These are phyloP conservation scores for Aspergillus ostianus DNA, from an alignment of 495 filamentous ascomycete genomes.

Conservation along the genomic window DNA sequence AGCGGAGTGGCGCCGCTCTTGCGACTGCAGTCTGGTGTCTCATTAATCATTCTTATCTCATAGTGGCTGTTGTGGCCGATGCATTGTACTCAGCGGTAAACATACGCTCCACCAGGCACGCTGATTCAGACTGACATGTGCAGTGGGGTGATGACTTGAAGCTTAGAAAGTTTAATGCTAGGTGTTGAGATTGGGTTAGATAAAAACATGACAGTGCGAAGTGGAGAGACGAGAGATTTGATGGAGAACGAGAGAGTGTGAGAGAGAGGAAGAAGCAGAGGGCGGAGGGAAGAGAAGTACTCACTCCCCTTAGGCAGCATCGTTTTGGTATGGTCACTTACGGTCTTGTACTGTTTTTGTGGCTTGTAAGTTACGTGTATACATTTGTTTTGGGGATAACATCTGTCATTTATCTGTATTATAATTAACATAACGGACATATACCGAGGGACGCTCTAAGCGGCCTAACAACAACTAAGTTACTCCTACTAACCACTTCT, in stretches of 20 bases:
- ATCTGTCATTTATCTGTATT: not conserved
- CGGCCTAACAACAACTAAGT: not conserved
- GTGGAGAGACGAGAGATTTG: not conserved
- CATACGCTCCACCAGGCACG: not conserved
- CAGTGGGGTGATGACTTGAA: not conserved
- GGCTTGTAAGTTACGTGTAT: not conserved
- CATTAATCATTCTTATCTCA: not conserved
- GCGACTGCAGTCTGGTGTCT: not conserved
- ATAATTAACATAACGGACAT: not conserved
- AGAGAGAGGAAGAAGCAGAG: not conserved
- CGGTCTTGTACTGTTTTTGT: not conserved
- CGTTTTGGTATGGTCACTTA: not conserved
- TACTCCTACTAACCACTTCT: too few relatives aligned
- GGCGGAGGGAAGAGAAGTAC: not conserved
- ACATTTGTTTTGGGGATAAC: not conserved
- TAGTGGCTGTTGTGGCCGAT: too few relatives aligned
- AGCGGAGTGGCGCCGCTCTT: not conserved
- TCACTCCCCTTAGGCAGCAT: not conserved
- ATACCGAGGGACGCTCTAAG: not conserved
- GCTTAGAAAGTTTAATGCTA: not conserved
- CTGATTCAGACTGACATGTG: not conserved
- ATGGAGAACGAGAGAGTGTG: not conserved
- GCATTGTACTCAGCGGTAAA: not conserved
- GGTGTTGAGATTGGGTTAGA: not conserved
- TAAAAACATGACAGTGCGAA: not conserved